Conservation (phyloP, 2,329 filamentous ascomycete species). For the Aspergillus aculeatinus region DNA sequence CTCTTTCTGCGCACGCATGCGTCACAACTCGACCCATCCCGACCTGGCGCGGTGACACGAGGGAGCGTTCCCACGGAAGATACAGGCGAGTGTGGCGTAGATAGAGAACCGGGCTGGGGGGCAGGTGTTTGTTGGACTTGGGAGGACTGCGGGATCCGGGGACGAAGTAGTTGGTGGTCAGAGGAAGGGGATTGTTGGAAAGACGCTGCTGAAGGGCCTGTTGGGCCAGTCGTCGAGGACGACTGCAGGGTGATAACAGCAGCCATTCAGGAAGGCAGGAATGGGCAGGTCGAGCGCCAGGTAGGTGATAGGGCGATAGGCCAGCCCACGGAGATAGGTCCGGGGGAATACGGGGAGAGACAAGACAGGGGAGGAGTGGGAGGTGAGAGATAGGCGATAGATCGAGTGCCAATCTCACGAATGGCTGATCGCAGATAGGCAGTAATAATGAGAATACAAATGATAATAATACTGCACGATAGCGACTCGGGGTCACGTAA, state of each 20-base stretch:
- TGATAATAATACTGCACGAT: conserved; percentile 9
- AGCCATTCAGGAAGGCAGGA: conserved; percentile 31
- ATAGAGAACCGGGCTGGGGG: conserved; percentile 23
- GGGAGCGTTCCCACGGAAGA: conserved; percentile 25
- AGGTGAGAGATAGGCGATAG: not conserved
- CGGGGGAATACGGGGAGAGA: conserved; percentile 1
- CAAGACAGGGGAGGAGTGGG: not conserved
- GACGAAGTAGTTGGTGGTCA: conserved; percentile 25
- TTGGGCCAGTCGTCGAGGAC: conserved; percentile 33
- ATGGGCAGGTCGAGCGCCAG: conserved; percentile 3
- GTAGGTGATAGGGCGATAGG: conserved; percentile 5
- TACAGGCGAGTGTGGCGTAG: conserved; percentile 19
- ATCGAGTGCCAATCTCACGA: not conserved
- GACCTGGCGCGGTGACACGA: conserved; percentile 27
- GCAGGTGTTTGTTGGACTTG: conserved; percentile 26
- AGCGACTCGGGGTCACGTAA: conserved; percentile 19
- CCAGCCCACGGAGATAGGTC: conserved; percentile 4
- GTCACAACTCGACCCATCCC: conserved; percentile 44
- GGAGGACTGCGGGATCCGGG: conserved; percentile 23
- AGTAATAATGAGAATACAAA: conserved; percentile 3
- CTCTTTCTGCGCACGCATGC: conserved; percentile 45
- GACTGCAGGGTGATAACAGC: conserved; percentile 44
- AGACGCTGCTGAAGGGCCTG: conserved; percentile 21
- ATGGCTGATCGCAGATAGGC: conserved; percentile 9
- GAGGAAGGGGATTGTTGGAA: conserved; percentile 27